Base-by-base conservation (phyloP, 345 rosid species). In the Gossypium arboreum region DNA sequence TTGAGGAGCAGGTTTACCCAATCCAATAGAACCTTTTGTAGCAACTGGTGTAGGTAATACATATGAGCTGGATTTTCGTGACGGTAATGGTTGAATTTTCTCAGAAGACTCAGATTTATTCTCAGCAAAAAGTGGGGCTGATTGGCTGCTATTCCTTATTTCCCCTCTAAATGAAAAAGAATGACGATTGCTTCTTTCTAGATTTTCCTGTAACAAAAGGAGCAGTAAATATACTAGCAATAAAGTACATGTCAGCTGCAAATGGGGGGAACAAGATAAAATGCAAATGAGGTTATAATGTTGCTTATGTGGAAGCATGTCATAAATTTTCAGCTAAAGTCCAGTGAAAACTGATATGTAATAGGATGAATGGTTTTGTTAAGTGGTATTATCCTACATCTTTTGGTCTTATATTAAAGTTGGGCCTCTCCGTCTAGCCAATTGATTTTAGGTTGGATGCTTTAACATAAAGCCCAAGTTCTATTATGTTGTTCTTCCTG, bases 31-130 rank as follows among this genome's bases (percentile, higher is more conserved):
- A 78, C 57, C 86, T 84, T 88, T 89, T n/a, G 88, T 65, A 76
- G 88, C 94, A 39, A 59, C 71, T 51, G 99, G 99, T 62, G 93
- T 93, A 59, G 99, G 99, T 73, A 96, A 80, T 73, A 86, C 97
- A 72, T 93, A 92, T 10, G 99, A 85, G 84, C 75, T 90, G 77
- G 89, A 86, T 79, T 88, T 93, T 77, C 89, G 82, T 41, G 90
- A 80, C 20, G 81, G 69, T 68, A 82, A 83, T 18, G 88, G 88
- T 69, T 82, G 88, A 84, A 78, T 84, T 77, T 80, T 87, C 67
- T 88, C 95, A 16, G 78, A 65, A 58, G 88, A 80, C 79, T 82
- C 86, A 63, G 79, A 69, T 72, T 77, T 88, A 45, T 84, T 84
- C 56, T 84, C 97, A 2, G 81, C 79, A 80, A 85, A 86, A 70